Percentiles rank a stretch among this genome's conserved stretches.
Conservation (phyloP, 176 grass and related monocot species). For the Saccharum spontaneum region DNA sequence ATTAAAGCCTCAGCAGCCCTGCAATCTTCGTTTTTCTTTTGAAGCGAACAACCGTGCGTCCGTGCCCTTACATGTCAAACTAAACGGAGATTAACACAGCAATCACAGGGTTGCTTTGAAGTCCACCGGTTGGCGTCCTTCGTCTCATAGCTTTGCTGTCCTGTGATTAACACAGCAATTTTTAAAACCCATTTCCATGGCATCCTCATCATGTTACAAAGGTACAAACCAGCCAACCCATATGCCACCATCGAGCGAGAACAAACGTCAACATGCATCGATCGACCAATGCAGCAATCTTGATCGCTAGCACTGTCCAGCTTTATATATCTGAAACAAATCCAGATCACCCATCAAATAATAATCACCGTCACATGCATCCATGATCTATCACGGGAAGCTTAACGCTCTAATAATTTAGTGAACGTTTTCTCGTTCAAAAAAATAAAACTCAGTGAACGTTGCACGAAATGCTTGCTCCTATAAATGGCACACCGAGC, state of each 20-base stretch:
- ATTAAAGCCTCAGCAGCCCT: neutral
- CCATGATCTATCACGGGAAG: neutral
- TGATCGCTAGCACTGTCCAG: neutral
- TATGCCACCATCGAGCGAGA: slow-evolving; percentile 3
- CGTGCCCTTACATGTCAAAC: neutral
- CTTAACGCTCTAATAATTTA: neutral
- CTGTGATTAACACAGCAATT: neutral
- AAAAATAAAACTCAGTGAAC: too few species aligned
- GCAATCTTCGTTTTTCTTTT: neutral
- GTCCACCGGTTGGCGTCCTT: neutral
- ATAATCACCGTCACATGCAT: slow-evolving; percentile 28
- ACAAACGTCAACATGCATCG: slow-evolving; percentile 21
- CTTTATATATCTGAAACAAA: neutral
- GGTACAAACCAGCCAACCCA: neutral
- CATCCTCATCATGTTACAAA: neutral
- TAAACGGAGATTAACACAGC: neutral
- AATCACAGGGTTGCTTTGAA: neutral
- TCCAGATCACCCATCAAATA: slow-evolving; percentile 2
- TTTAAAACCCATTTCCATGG: neutral
- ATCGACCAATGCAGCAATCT: slow-evolving; percentile 27
- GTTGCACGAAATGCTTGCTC: neutral
- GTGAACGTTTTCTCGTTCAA: neutral
- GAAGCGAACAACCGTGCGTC: neutral
- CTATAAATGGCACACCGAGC: slow-evolving; percentile 11
- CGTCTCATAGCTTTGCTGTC: neutral